These are phyloP conservation scores for Ascocoryne sarcoides DNA, from an alignment of 2,329 filamentous ascomycete genomes.

Conservation along the genomic window DNA sequence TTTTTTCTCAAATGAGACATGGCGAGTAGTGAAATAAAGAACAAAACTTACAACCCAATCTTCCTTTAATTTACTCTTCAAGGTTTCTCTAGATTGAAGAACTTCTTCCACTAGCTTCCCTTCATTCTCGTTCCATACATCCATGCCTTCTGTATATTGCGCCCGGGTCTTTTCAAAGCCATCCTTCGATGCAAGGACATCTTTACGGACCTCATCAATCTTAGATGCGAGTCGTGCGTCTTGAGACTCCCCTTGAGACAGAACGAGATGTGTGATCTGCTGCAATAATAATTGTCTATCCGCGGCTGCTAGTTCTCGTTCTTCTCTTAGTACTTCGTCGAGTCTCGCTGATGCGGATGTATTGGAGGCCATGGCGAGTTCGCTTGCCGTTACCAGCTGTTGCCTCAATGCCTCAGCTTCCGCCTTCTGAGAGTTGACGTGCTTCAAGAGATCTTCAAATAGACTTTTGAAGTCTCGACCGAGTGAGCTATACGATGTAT, in stretches of 20 bases:
- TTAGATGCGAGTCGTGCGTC: constrained; percentile 60
- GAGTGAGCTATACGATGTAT: constrained; percentile 73
- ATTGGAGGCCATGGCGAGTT: constrained; percentile 59
- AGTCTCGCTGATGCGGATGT: constrained; percentile 57
- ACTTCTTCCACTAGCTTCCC: constrained; percentile 62
- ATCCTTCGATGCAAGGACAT: constrained; percentile 55
- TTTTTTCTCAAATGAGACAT: not conserved
- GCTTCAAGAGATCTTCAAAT: constrained; percentile 71
- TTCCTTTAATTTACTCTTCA: constrained; percentile 76
- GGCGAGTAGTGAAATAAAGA: too few relatives aligned
- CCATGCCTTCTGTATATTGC: constrained; percentile 63
- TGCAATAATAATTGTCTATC: constrained; percentile 67
- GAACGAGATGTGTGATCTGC: constrained; percentile 72
- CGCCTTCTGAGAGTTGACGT: constrained; percentile 65
- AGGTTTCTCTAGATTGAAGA: constrained; percentile 60
- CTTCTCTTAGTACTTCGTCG: constrained; percentile 63
- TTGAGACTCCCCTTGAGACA: constrained; percentile 63
- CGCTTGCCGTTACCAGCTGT: constrained; percentile 63
- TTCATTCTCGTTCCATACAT: constrained; percentile 63
- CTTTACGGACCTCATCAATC: constrained; percentile 53
- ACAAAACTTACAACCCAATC: constrained; percentile 66
- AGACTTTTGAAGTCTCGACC: constrained; percentile 79
- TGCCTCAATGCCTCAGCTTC: constrained; percentile 66
- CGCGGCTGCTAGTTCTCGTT: constrained; percentile 60
- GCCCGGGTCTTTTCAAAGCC: constrained; percentile 56